Base-by-base conservation (phyloP, 495 filamentous ascomycete species). In the Lasiosphaeria miniovina region DNA sequence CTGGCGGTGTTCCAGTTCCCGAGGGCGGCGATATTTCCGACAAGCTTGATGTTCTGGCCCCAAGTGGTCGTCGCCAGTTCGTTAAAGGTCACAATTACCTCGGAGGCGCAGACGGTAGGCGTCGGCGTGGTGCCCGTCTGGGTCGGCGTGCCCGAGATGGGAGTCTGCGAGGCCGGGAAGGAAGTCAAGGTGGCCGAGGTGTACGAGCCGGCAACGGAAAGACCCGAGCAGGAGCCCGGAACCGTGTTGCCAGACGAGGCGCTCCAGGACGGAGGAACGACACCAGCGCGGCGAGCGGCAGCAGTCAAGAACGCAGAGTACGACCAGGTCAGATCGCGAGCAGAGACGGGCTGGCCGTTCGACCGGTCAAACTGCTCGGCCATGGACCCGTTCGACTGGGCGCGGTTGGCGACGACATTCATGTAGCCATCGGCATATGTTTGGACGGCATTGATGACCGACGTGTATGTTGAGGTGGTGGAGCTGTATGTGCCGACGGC, bases 361-460 rank as follows among this genome's bases (percentile, higher is more conserved):
- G 71, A 65, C 57, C 77, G 79, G 66, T 79, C 74, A 61, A 76
- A 88, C 63, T 90, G 86, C 68, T 90, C 87, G 10, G 81, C 69
- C 11, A 89, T 58, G 6, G 79, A 77, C 17, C 87, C 87, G 59
- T 81, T 79, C 24, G 74, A 49, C 35, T 52, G 72, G 35, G 67
- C 80, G 73, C 77, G 84, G 62, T 78, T 62, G 43, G 73, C 69
- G 36, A 82, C 81, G 56, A 87, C 68, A 40, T 76, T 71, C 43
- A 88, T 64, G 64, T 82, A 90, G 51, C 83, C 84, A 65, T 90
- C 87, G 6, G 86, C 86, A 59, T 88, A 88, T n/a, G 71, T 72
- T 58, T 72, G 78, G 11, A 87, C 78, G 12, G 83, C 82, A 31
- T 74, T 73, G 38, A 81, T 71, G 49, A 89, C 75, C 10, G 73